Evolutionary conservation across 2,329 filamentous ascomycete genomes (phyloP).

Genomic region (Dactylellina haptotyla): DNA sequence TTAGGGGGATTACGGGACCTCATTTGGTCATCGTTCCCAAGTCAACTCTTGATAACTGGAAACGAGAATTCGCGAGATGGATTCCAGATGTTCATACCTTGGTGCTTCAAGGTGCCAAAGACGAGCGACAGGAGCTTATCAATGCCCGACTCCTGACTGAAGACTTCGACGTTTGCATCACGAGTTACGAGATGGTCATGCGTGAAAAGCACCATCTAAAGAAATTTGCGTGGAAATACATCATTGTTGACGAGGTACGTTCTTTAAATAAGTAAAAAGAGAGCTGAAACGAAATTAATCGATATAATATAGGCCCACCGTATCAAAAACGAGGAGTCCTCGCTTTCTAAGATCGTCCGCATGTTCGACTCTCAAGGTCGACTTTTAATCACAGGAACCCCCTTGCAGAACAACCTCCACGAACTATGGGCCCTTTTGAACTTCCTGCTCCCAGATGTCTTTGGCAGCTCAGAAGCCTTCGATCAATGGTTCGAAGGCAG

Average conservation of each 20-base stretch:
- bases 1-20: constrained; percentile 87
- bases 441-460: constrained; percentile 97
- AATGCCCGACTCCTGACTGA: constrained; percentile 90
- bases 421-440: constrained; percentile 98
- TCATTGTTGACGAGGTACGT: constrained; percentile 88
- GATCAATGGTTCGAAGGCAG: constrained; percentile 98
- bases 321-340: constrained; percentile 99
- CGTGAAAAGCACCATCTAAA: constrained; percentile 93
- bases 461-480: constrained; percentile 94
- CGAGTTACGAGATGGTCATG: constrained; percentile 98
- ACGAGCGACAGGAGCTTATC: constrained; percentile 87
- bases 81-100: constrained; percentile 95
- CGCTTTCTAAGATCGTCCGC: constrained; percentile 93
- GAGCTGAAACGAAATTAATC: neutral
- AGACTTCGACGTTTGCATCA: constrained; percentile 97
- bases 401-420: constrained; percentile 96
- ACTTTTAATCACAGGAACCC: constrained; percentile 93
- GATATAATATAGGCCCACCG: constrained; percentile 73
- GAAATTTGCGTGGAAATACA: constrained; percentile 99
- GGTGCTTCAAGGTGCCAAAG: constrained; percentile 93
- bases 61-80: constrained; percentile 91
- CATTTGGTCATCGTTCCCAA: constrained; percentile 94
- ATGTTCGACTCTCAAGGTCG: constrained; percentile 95
- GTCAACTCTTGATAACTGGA: constrained; percentile 98
- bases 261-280: constrained; percentile 25